Evolutionary conservation across 352 stramenopile species (phyloP).

Genomic region (Phytophthora colocasiae): DNA sequence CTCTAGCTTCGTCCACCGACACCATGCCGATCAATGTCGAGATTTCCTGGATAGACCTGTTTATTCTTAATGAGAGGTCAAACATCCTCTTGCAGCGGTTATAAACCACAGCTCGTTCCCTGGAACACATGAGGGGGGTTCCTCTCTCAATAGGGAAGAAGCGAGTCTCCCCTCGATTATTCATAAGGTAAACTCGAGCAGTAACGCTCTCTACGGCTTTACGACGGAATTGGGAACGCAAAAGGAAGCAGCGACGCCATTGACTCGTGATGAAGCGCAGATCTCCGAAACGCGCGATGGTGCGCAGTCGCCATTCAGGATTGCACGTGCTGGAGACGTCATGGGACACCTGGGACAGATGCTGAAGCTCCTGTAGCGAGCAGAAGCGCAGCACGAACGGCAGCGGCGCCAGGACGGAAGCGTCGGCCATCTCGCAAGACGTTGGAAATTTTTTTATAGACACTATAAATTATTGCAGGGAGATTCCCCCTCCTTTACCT

Average conservation of each 20-base stretch:
- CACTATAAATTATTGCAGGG: too few relatives aligned
- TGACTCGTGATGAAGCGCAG: constrained; percentile 57
- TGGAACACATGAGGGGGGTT: constrained; percentile 78
- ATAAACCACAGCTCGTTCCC: constrained; percentile 80
- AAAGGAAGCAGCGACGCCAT: constrained; percentile 72
- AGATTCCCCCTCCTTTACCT: too few relatives aligned
- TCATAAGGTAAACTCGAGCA: constrained; percentile 86
- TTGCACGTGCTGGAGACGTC: constrained; percentile 58
- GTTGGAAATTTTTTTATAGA: too few relatives aligned
- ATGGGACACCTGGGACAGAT: constrained; percentile 52
- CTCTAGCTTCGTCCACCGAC: constrained; percentile 77
- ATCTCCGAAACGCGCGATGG: constrained; percentile 56
- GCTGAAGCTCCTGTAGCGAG: constrained; percentile 47
- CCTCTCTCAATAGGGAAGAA: constrained; percentile 65
- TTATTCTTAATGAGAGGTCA: constrained; percentile 88
- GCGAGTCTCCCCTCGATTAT: constrained; percentile 72
- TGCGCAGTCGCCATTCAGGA: constrained; percentile 68
- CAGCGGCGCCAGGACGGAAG: constrained; percentile 37
- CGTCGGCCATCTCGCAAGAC: constrained; percentile 7
- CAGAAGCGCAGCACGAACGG: constrained; percentile 68
- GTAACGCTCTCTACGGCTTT: constrained; percentile 67
- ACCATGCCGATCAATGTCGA: constrained; percentile 85
- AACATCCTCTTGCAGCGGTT: constrained; percentile 90
- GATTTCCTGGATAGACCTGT: constrained; percentile 88
- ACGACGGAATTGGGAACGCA: constrained; percentile 68